A percentile compares a stretch with the other conserved stretches of the same genome.
Conservation (phyloP, 352 stramenopile genomes). For the Pythium diclinum region DNA sequence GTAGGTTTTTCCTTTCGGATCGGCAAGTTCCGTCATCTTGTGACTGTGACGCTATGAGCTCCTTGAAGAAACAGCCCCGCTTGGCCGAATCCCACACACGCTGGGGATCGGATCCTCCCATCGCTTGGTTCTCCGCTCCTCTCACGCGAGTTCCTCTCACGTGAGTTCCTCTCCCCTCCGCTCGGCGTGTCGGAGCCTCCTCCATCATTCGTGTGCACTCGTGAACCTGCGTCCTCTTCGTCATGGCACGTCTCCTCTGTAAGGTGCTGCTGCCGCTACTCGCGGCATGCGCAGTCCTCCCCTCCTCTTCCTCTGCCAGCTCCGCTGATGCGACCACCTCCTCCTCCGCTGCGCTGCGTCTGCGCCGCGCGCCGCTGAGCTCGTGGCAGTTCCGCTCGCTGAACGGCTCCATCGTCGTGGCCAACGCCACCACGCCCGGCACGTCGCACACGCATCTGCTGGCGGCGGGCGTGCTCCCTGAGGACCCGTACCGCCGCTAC, state of each 20-base stretch:
- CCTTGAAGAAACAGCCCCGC: not conserved
- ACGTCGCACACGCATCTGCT: slow-evolving; percentile 73
- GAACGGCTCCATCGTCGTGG: slow-evolving; percentile 58
- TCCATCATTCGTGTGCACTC: not conserved
- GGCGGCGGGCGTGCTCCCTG: slow-evolving; percentile 47
- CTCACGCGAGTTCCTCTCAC: not conserved
- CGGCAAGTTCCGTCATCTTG: not conserved
- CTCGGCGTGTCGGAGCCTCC: not conserved
- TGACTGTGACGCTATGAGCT: not conserved
- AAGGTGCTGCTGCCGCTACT: not conserved
- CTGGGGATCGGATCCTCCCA: not conserved
- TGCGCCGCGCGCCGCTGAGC: slow-evolving; percentile 28
- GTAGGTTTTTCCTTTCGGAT: slow-evolving; percentile 11
- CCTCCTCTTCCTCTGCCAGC: not conserved
- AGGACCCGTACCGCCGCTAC: slow-evolving; percentile 57
- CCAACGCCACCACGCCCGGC: slow-evolving; percentile 54
- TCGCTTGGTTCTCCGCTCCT: not conserved
- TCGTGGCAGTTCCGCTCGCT: slow-evolving; percentile 47
- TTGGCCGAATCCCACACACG: not conserved
- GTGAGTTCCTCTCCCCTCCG: not conserved
- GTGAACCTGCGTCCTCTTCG: not conserved
- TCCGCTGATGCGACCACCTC: not conserved
- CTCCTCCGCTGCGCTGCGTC: not conserved
- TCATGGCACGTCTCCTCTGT: not conserved
- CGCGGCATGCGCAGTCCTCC: not conserved